A percentile compares a stretch with the other conserved stretches of the same genome.
phyloP scores from a whole-genome alignment of 495 filamentous ascomycete genomes.

The Aspergillus affinis region DNA sequence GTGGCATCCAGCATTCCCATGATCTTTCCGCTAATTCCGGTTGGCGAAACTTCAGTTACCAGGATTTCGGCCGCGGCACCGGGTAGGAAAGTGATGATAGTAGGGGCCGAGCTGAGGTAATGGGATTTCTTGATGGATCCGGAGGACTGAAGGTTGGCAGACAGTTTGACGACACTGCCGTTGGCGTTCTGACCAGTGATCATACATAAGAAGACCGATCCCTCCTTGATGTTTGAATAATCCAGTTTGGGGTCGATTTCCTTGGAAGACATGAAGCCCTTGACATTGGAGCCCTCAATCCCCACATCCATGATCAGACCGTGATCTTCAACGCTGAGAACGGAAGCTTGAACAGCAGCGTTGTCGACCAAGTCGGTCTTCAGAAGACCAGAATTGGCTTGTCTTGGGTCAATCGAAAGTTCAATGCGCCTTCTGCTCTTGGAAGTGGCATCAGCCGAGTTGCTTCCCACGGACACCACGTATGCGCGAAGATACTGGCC shows the following conservation, averaged over 20 bases:
- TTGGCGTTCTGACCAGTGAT: constrained; percentile 72
- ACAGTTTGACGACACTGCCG: constrained; percentile 84
- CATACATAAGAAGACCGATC: constrained; percentile 79
- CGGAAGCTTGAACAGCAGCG: constrained; percentile 78
- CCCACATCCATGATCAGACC: constrained; percentile 92
- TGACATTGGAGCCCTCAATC: constrained; percentile 61
- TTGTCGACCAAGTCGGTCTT: constrained; percentile 69
- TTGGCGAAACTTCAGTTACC: constrained; percentile 64
- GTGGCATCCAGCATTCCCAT: constrained; percentile 90
- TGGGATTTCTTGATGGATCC: constrained; percentile 70
- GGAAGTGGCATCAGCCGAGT: constrained; percentile 52
- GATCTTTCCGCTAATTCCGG: constrained; percentile 75
- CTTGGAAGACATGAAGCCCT: constrained; percentile 87
- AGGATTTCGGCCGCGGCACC: constrained; percentile 86
- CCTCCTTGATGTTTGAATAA: constrained; percentile 66
- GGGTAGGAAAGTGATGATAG: constrained; percentile 84
- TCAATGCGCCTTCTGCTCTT: constrained; percentile 81
- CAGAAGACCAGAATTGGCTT: constrained; percentile 71
- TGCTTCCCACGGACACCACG: constrained; percentile 67
- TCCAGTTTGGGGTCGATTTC: constrained; percentile 65
- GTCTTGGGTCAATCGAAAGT: constrained; percentile 72
- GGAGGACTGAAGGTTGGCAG: constrained; percentile 63
- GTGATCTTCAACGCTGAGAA: constrained; percentile 90
- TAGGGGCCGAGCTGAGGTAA: constrained; percentile 72
- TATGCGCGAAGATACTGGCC: constrained; percentile 89